Base-by-base conservation (phyloP, 179 eudicot genomes). In the Drosera spatulata region DNA sequence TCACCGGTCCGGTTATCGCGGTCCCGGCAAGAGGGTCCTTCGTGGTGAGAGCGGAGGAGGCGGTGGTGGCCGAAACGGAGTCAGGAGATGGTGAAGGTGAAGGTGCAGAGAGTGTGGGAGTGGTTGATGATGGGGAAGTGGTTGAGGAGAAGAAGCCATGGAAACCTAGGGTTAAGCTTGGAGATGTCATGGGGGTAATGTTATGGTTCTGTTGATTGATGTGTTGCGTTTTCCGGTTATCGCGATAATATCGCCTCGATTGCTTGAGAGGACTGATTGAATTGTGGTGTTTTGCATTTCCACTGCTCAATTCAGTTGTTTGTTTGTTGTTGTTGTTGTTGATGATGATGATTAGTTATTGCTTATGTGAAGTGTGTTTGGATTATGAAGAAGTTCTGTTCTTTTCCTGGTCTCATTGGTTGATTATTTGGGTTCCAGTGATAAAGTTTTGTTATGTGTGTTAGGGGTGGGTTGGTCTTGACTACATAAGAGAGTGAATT, bases 131-230 rank as follows among this genome's bases (percentile, higher is more conserved):
- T 22, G 33, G 50, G 39, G 68, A 42, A 0, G 75, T 61, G 22
- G 59, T 59, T 1, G 87, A 69, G 56, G 66, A 62, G 3, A 73
- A 70, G 66, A 70, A 79, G 4, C 79, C 83, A 6, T 54, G 68
- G 50, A 61, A 77, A 69, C 82, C 73, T 2, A 72, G 74, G 54
- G 39, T 76, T 39, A 89, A 86, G 76, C 76, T 89, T 7, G 97
- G 97, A 38, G 95, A 89, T 39, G 69, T 86, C 10, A 86, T 89
- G 97, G 91, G 95, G 95, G 96, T 88, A 88, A 58, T 22, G 14
- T 14, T 3, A 33, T 22, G 33, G 33, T 22, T 22, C 33, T 22
- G 33, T 22, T 22, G 33, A 22, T 22, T 22, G 33, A 22, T 22
- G 33, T 22, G 33, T 22, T 22, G 33, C 33, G 33, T 22, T 22